phyloP scores from a whole-genome alignment of 177 flowering plant species.

The Telopea speciosissima region DNA sequence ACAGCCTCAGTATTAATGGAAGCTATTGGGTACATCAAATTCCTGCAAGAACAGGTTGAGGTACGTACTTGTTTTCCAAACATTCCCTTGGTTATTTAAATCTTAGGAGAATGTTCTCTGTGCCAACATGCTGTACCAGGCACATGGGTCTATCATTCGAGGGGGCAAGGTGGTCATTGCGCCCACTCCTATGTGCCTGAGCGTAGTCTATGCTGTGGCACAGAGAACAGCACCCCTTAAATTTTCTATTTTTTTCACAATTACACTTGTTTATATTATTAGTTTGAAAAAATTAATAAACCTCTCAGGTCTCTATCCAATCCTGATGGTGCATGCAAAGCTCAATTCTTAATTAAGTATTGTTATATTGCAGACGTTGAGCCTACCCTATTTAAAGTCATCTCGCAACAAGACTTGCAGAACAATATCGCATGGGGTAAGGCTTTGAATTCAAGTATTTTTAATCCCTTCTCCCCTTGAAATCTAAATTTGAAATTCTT shows the following conservation, averaged over 20 bases:
- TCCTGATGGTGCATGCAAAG: too few relatives aligned
- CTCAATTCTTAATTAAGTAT: background rate
- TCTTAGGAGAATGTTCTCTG: too few relatives aligned
- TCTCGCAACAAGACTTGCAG: slow-evolving; percentile 33
- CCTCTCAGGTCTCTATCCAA: too few relatives aligned
- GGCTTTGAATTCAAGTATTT: slow-evolving; percentile 3
- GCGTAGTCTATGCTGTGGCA: too few relatives aligned
- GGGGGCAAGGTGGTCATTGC: too few relatives aligned
- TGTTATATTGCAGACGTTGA: slow-evolving; percentile 58
- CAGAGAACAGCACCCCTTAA: too few relatives aligned
- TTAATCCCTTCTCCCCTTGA: too few relatives aligned
- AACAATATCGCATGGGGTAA: slow-evolving; percentile 47
- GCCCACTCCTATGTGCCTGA: too few relatives aligned
- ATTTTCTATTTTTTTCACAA: background rate
- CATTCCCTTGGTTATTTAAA: background rate
- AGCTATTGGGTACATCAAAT: slow-evolving; percentile 92
- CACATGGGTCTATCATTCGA: too few relatives aligned
- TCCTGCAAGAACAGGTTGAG: slow-evolving; percentile 91
- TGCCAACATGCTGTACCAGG: too few relatives aligned
- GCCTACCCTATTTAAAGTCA: slow-evolving; percentile 89
- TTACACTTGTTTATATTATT: background rate
- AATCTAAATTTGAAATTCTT: too few relatives aligned
- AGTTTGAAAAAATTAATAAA: too few relatives aligned
- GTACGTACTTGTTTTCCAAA: slow-evolving; percentile 46
- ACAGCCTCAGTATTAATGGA: slow-evolving; percentile 96